Evolutionary conservation across 1,139 yeast genomes (phyloP).

Genomic region (Nakaseomyces glabratus): DNA sequence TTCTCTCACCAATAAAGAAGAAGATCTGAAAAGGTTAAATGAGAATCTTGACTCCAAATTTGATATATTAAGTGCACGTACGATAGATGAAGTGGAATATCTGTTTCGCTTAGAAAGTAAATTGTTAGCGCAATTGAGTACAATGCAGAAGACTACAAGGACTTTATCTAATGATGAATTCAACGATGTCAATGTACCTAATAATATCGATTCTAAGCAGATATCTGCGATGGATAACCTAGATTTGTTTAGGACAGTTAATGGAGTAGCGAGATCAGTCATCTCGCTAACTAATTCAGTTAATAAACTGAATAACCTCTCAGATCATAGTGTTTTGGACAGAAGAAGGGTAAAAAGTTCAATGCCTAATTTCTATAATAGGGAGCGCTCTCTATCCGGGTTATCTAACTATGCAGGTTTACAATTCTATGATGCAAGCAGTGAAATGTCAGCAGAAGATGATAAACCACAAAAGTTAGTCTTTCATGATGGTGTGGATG

Average conservation of each 20-base stretch:
- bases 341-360: conserved; percentile 23
- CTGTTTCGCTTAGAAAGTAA: conserved; percentile 32
- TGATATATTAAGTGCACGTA: conserved; percentile 71
- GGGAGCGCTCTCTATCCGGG: conserved; percentile 1
- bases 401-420: conserved; percentile 5
- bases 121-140: conserved; percentile 17
- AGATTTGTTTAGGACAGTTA: conserved; percentile 30
- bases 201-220: neutral
- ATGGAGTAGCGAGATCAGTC: conserved; percentile 29
- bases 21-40: conserved; percentile 15
- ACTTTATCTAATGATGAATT: neutral
- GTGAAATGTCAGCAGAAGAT: conserved; percentile 7
- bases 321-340: conserved; percentile 16
- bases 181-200: neutral
- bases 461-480: conserved; percentile 25
- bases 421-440: conserved; percentile 8
- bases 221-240: conserved; percentile 29
- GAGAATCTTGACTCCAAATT: conserved; percentile 38
- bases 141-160: neutral
- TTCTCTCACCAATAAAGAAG: conserved; percentile 24
- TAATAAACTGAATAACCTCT: conserved; percentile 9
- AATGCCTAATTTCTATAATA: conserved; percentile 11
- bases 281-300: conserved; percentile 26
- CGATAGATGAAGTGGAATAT: conserved; percentile 59
- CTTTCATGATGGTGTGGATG: conserved; percentile 16